These are phyloP conservation scores for Coemansia sp. DNA, from an alignment of 192 early-diverging fungal species.

Conservation along the genomic window DNA sequence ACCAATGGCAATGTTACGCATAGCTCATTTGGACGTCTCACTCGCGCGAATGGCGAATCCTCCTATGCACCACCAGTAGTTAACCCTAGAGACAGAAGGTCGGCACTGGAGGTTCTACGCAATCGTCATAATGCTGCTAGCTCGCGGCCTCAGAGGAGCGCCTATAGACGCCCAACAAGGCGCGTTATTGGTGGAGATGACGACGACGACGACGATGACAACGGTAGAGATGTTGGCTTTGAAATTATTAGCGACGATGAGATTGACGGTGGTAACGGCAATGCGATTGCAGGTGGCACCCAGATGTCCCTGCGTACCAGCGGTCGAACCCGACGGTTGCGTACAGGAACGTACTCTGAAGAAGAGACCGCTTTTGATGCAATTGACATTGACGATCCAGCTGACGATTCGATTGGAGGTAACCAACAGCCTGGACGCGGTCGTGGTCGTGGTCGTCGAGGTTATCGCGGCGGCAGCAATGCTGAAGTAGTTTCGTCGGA, in stretches of 20 bases:
- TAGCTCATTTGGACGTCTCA: background rate
- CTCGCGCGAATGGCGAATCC: conserved; percentile 5
- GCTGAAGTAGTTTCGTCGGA: conserved; percentile 19
- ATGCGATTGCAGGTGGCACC: conserved; percentile 3
- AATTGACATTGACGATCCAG: background rate
- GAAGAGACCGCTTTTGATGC: conserved; percentile 3
- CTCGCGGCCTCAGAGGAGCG: conserved; percentile 9
- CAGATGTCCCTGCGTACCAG: conserved; percentile 2
- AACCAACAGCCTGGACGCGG: background rate
- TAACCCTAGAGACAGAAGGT: conserved; percentile 15
- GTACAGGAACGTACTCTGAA: background rate
- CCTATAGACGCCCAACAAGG: background rate
- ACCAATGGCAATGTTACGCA: background rate
- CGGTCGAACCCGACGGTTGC: background rate
- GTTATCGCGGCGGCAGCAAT: background rate
- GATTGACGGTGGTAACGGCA: conserved; percentile 30
- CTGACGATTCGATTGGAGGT: background rate
- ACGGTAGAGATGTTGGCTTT: conserved; percentile 9
- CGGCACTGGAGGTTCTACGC: conserved; percentile 35
- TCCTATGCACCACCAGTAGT: background rate
- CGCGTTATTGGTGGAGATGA: conserved; percentile 11
- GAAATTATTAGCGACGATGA: background rate
- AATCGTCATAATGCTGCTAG: conserved; percentile 25
- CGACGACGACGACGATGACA: conserved; percentile 48
- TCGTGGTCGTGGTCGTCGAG: conserved; percentile 1